These are phyloP conservation scores for California macrophylla DNA, from an alignment of 441 rosid species.

Conservation along the genomic window DNA sequence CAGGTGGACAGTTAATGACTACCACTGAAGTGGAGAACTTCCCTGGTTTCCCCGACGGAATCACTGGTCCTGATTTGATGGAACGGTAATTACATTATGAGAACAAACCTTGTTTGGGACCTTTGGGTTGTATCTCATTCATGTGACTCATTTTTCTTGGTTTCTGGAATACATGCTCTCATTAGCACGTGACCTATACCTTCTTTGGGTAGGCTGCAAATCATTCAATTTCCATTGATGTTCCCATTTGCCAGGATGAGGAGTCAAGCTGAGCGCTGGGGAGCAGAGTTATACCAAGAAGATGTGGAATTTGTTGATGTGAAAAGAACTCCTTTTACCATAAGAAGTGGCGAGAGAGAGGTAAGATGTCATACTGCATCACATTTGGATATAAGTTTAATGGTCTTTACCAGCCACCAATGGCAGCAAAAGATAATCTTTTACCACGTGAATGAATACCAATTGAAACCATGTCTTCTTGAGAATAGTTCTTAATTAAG, in stretches of 20 bases:
- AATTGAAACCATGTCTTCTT: background rate
- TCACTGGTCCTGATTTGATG: background rate
- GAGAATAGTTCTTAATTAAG: background rate
- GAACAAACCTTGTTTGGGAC: background rate
- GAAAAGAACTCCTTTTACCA: background rate
- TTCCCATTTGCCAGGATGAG: background rate
- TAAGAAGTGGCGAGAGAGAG: slow-evolving; percentile 1
- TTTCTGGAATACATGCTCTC: background rate
- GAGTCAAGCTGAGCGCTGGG: slow-evolving; percentile 3
- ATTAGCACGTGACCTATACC: background rate
- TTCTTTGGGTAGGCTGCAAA: background rate
- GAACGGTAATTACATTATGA: background rate
- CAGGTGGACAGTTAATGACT: slow-evolving; percentile 2
- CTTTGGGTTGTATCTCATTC: background rate
- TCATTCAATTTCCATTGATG: background rate
- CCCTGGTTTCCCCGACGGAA: slow-evolving; percentile 3
- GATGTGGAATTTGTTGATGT: slow-evolving; percentile 5
- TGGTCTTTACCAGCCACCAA: background rate
- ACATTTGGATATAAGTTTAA: background rate
- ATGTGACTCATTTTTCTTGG: background rate
- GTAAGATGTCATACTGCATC: background rate
- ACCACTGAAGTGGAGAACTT: slow-evolving; percentile 1
- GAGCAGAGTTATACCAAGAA: slow-evolving; percentile 2
- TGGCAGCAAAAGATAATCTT: background rate
- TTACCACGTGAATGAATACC: background rate